Evolutionary conservation across 805 yeast species (phyloP).

Genomic region (Suhomyces tanzawaensis): DNA sequence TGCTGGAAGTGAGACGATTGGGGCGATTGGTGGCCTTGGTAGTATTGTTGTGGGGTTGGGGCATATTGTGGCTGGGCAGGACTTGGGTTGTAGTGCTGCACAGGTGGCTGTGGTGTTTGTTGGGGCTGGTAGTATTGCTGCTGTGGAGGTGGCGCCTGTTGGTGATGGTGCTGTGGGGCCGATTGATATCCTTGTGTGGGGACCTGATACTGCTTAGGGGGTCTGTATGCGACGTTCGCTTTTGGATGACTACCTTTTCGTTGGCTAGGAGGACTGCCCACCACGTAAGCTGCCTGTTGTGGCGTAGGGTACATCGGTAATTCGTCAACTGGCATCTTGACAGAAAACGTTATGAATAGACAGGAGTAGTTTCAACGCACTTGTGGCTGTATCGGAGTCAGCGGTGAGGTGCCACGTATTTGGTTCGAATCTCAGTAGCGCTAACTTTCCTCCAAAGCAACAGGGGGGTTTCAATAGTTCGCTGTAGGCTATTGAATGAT

Average conservation of each 20-base stretch:
- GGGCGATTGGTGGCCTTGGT: conserved; percentile 11
- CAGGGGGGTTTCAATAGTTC: no score
- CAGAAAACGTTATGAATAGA: no score
- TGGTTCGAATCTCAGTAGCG: no score
- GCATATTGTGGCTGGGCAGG: conserved; percentile 13
- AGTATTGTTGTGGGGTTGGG: conserved; percentile 10
- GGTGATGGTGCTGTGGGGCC: conserved; percentile 10
- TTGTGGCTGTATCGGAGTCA: no score
- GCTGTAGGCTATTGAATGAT: no score
- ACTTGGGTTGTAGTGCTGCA: conserved; percentile 15
- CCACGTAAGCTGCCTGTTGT: conserved; percentile 38
- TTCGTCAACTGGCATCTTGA: conserved; percentile 30
- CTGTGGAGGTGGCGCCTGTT: conserved; percentile 4
- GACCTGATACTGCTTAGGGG: conserved; percentile 10
- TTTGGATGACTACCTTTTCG: conserved; percentile 7
- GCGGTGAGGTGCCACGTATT: no score
- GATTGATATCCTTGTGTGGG: conserved; percentile 10
- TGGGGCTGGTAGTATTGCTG: conserved; percentile 11
- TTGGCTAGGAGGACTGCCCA: conserved; percentile 14
- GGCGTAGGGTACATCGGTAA: conserved; percentile 48
- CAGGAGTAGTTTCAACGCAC: no score
- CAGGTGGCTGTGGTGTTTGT: conserved; percentile 10
- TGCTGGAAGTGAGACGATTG: conserved; percentile 11
- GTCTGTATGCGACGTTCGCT: conserved; percentile 7
- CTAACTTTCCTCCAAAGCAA: no score